A percentile compares a stretch with the other conserved stretches of the same genome.
Conservation (phyloP, 495 filamentous ascomycete species). For the Aspergillus conjunctus region DNA sequence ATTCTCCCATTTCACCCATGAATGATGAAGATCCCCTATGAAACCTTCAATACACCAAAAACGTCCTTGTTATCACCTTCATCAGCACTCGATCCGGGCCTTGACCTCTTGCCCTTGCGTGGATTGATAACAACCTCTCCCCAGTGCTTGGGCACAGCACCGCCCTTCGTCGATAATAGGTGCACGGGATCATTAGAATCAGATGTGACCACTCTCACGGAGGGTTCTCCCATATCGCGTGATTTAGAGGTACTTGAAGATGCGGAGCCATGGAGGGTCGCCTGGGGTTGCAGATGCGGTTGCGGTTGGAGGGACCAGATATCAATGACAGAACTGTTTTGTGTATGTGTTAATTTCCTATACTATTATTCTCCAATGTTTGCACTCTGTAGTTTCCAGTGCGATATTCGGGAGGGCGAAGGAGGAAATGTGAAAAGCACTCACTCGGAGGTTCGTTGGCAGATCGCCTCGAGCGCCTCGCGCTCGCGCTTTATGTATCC, state of each 20-base stretch:
- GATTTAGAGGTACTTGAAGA: conserved; percentile 36
- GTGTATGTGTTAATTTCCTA: conserved; percentile 3
- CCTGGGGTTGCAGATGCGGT: conserved; percentile 50
- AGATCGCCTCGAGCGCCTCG: conserved; percentile 56
- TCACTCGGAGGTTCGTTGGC: conserved; percentile 56
- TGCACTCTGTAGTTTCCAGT: too few species aligned
- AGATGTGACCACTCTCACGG: conserved; percentile 27
- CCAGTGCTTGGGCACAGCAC: conserved; percentile 48
- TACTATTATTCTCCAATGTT: too few species aligned
- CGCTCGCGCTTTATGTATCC: conserved; percentile 53
- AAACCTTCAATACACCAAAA: conserved; percentile 50
- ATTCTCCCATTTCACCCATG: conserved; percentile 7
- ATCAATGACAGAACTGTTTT: conserved; percentile 48
- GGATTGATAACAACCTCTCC: conserved; percentile 51
- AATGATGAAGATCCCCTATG: conserved; percentile 17
- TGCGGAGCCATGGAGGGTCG: conserved; percentile 41
- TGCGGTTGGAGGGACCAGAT: conserved; percentile 55
- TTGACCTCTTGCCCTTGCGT: conserved; percentile 40
- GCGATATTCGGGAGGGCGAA: neutral
- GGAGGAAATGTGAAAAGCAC: conserved; percentile 13
- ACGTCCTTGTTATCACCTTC: conserved; percentile 37
- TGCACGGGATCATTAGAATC: conserved; percentile 14
- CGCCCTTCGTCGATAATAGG: conserved; percentile 24
- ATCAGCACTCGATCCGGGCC: conserved; percentile 32
- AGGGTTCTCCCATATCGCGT: conserved; percentile 24